Evolutionary conservation across 163 green algal species (phyloP).

Genomic region (Chlorella variabilis): DNA sequence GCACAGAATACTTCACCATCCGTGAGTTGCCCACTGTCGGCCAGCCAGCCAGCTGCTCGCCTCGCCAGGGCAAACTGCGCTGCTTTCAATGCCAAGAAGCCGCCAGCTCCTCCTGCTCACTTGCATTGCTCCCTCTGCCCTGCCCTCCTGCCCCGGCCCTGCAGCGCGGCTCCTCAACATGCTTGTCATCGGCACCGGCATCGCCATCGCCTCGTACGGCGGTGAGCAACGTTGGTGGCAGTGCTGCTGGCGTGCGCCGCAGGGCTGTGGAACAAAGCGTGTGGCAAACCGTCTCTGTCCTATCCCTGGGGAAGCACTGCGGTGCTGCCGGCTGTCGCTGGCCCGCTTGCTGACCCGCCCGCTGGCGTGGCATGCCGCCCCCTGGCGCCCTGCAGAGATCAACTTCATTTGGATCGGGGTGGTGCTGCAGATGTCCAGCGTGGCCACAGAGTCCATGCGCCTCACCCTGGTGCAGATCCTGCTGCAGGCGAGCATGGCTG

Average conservation of each 20-base stretch:
- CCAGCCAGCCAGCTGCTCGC: not conserved
- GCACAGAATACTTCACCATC: conserved; percentile 59
- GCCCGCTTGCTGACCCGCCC: too few relatives aligned
- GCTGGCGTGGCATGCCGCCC: too few relatives aligned
- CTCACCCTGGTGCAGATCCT: conserved; percentile 83
- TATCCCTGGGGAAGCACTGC: too few relatives aligned
- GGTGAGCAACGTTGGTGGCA: not conserved
- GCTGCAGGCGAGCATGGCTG: conserved; percentile 44
- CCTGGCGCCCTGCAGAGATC: conserved; percentile 86
- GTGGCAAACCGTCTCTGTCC: too few relatives aligned
- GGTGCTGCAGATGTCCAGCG: conserved; percentile 72
- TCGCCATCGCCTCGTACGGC: conserved; percentile 81
- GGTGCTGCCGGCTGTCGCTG: too few relatives aligned
- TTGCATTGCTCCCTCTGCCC: not conserved
- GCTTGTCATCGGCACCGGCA: conserved; percentile 74
- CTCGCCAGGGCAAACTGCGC: too few relatives aligned
- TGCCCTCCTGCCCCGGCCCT: not conserved
- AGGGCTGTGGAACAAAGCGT: too few relatives aligned
- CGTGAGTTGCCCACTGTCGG: conserved; percentile 4
- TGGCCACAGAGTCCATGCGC: conserved; percentile 81
- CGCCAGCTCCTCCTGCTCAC: not conserved
- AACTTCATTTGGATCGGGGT: conserved; percentile 86
- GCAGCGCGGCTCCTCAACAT: conserved; percentile 65
- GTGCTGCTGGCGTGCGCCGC: not conserved
- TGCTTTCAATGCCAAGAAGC: too few relatives aligned